Evolutionary conservation across 148 eudicot genomes (phyloP).

Genomic region (Camellia sinensis): DNA sequence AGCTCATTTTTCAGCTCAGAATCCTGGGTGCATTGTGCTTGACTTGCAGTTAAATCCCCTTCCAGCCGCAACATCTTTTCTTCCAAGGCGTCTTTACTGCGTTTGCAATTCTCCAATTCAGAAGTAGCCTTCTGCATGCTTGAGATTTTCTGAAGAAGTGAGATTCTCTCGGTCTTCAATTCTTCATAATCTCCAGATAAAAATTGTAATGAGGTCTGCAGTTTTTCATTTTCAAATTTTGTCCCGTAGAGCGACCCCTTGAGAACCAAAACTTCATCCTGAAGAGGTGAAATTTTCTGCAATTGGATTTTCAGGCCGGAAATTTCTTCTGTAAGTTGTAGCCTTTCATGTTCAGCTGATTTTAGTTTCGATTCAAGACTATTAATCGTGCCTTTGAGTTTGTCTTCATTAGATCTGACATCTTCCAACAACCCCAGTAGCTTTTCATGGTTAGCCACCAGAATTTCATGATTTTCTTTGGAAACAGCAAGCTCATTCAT

Average conservation of each 20-base stretch:
- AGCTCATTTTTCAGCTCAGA: constrained; percentile 70
- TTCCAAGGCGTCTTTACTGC: constrained; percentile 40
- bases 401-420: constrained; percentile 39
- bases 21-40: constrained; percentile 48
- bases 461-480: constrained; percentile 40
- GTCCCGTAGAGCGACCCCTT: constrained; percentile 39
- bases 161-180: constrained; percentile 38
- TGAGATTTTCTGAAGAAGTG: constrained; percentile 37
- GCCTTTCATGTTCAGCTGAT: constrained; percentile 40
- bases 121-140: constrained; percentile 37
- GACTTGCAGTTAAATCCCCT: constrained; percentile 60
- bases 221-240: constrained; percentile 46
- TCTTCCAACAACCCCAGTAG: constrained; percentile 31
- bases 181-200: constrained; percentile 39
- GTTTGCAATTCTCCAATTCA: constrained; percentile 49
- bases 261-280: constrained; percentile 49
- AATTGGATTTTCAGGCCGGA: constrained; percentile 43
- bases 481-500: constrained; percentile 39
- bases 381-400: constrained; percentile 29
- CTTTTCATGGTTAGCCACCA: constrained; percentile 38
- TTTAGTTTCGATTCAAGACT: constrained; percentile 42
- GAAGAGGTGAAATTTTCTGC: constrained; percentile 40
- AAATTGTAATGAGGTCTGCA: constrained; percentile 38
- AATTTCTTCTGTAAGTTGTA: constrained; percentile 45
- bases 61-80: constrained; percentile 59